Conservation (phyloP, 2,329 filamentous ascomycete genomes). For the Pseudogymnoascus sp. region DNA sequence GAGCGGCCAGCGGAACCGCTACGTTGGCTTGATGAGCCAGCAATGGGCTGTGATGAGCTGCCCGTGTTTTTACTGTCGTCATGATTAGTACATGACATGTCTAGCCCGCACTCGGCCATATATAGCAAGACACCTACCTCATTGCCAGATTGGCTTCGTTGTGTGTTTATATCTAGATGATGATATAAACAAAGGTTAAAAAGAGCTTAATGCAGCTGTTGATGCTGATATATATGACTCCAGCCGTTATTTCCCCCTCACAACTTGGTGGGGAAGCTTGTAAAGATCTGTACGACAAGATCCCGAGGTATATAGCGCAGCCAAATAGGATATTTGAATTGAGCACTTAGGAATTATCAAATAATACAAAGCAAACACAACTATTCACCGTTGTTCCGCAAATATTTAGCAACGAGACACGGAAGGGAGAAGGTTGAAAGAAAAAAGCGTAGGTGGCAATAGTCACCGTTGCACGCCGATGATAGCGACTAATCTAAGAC, state of each 20-base stretch:
- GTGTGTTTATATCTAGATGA: neutral
- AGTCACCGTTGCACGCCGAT: neutral
- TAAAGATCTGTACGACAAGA: neutral
- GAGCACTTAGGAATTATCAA: neutral
- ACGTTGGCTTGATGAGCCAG: neutral
- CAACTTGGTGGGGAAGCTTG: neutral
- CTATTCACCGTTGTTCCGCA: neutral
- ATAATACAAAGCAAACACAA: neutral
- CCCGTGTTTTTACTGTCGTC: neutral
- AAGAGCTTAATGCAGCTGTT: neutral
- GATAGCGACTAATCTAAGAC: neutral
- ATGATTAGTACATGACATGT: neutral
- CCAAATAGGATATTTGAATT: neutral
- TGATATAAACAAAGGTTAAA: neutral
- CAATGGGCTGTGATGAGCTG: neutral
- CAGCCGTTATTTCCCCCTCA: neutral
- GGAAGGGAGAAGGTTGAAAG: neutral
- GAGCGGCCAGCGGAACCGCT: constrained; percentile 23
- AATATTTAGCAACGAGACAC: neutral
- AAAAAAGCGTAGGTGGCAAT: neutral
- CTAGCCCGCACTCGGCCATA: neutral
- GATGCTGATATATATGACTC: neutral
- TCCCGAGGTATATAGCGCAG: neutral
- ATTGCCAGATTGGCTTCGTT: neutral
- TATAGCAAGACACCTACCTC: neutral